A percentile compares a stretch with the other conserved stretches of the same genome.
Conservation (phyloP, 192 early-diverging fungal genomes). For the Polychytrium aggregatum region DNA sequence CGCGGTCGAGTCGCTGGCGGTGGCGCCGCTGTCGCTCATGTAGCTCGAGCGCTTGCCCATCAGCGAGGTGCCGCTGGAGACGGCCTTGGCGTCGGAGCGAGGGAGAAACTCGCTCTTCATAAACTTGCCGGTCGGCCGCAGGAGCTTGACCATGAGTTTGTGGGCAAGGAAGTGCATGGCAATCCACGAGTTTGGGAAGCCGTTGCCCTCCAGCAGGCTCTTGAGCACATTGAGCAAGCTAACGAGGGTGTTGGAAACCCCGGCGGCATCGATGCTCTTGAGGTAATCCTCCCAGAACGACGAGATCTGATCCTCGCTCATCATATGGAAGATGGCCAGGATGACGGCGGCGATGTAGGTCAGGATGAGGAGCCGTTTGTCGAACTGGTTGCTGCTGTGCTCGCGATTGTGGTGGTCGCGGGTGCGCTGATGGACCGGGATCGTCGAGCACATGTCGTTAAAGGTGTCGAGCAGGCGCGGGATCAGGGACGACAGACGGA, state of each 20-base stretch:
- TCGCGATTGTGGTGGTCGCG: too few relatives aligned
- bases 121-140: slow-evolving; percentile 13
- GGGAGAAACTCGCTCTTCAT: background rate
- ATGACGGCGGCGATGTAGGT: slow-evolving; percentile 19
- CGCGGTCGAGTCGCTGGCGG: too few relatives aligned
- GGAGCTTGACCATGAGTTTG: slow-evolving; percentile 15
- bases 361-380: slow-evolving; percentile 7
- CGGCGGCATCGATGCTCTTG: background rate
- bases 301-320: slow-evolving; percentile 8
- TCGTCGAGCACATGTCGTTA: too few relatives aligned
- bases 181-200: slow-evolving; percentile 25
- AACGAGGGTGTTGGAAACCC: background rate
- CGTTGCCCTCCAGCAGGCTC: slow-evolving; percentile 19
- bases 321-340: slow-evolving; percentile 19
- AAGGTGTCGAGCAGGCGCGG: too few relatives aligned
- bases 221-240: slow-evolving; percentile 12
- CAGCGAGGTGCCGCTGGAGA: too few relatives aligned
- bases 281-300: background rate
- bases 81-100: too few relatives aligned
- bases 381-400: background rate
- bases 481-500: too few relatives aligned
- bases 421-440: too few relatives aligned
- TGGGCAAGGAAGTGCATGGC: slow-evolving; percentile 22
- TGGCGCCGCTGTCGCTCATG: too few relatives aligned
- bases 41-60: too few relatives aligned